Evolutionary conservation across 148 eudicot species (phyloP).

Genomic region (Camellia lanceoleosa): DNA sequence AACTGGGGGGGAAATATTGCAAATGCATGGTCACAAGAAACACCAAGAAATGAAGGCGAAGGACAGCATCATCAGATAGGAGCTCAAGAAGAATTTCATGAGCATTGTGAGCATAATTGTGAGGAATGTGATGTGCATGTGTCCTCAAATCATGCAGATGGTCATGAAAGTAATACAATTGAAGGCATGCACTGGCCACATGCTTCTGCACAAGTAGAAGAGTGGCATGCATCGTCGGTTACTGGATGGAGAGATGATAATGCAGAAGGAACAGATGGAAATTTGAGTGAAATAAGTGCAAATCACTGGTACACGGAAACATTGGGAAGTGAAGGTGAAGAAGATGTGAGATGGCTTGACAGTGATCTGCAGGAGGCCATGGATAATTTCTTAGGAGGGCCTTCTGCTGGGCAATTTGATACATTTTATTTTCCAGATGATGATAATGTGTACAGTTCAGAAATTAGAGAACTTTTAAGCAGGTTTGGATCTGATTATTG

Average conservation of each 20-base stretch:
- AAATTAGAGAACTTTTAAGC: conserved; percentile 72
- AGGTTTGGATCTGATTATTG: conserved; percentile 41
- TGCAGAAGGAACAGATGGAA: conserved; percentile 26
- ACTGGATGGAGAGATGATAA: conserved; percentile 42
- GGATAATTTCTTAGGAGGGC: conserved; percentile 44
- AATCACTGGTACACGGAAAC: conserved; percentile 34
- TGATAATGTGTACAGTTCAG: conserved; percentile 54
- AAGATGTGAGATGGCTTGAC: conserved; percentile 48
- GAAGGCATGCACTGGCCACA: conserved; percentile 28
- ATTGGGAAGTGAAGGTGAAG: conserved; percentile 35
- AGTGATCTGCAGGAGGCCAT: conserved; percentile 41
- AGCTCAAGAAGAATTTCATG: conserved; percentile 24
- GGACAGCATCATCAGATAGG: conserved; percentile 22
- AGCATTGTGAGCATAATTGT: conserved; percentile 24
- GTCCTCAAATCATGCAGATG: conserved; percentile 21
- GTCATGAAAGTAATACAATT: conserved; percentile 20
- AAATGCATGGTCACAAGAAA: conserved; percentile 27
- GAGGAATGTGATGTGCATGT: conserved; percentile 28
- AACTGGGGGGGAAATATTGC: conserved; percentile 4
- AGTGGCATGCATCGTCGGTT: conserved; percentile 33
- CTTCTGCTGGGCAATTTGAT: conserved; percentile 42
- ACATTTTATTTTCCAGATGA: conserved; percentile 56
- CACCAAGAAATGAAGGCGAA: conserved; percentile 26
- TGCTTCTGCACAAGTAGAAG: conserved; percentile 34
- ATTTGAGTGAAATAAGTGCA: conserved; percentile 22